Base-by-base conservation (phyloP, 352 stramenopile species). In the Paralagenidium karlingii region DNA sequence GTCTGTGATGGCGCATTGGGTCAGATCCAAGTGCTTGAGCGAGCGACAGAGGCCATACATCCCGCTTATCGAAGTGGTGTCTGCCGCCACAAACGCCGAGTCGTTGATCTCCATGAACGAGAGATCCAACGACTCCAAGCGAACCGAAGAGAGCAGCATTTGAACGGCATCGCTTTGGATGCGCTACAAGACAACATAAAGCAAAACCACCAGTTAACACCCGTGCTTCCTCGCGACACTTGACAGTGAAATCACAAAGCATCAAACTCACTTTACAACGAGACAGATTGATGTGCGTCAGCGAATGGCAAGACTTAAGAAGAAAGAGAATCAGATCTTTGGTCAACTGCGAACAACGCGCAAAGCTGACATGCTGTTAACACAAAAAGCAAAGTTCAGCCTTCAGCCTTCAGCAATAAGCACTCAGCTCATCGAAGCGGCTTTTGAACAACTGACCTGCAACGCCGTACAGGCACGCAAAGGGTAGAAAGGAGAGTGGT, bases 71-170 rank as follows among this genome's bases (percentile, higher is more conserved):
- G 8, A 12, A 9, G 39, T 11, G 28, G 68, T 50, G 40, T 67
- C 59, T 2, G 53, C 57, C 15, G 58, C 59, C n/a, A 53, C 60
- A 36, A 89, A 86, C 33, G 69, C 62, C 0, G 56, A 60, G 54
- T 89, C 75, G 28, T 61, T 69, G 20, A 86, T 56, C 34, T 81
- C 69, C 69, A 85, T 90, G 54, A 87, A 92, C 25, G 79, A 90
- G 44, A 92, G 55, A 44, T 84, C 78, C 29, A 92, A 48, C 11
- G 58, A 60, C 53, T 86, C 50, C 15, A 91, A 49, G 22, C 64
- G 50, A 7, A 63, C 60, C n/a, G 62, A 53, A 2, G 73, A 75
- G 24, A 61, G 57, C 42, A 92, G 51, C 8, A 92, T 47, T 43
- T 74, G 31, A 31, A 68, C 65, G 29, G 90, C 79, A 18, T 66